Percentiles rank a stretch among this genome's conserved stretches.
phyloP scores from a whole-genome alignment of 805 yeast genomes.

The Saturnispora serradocipensis region DNA sequence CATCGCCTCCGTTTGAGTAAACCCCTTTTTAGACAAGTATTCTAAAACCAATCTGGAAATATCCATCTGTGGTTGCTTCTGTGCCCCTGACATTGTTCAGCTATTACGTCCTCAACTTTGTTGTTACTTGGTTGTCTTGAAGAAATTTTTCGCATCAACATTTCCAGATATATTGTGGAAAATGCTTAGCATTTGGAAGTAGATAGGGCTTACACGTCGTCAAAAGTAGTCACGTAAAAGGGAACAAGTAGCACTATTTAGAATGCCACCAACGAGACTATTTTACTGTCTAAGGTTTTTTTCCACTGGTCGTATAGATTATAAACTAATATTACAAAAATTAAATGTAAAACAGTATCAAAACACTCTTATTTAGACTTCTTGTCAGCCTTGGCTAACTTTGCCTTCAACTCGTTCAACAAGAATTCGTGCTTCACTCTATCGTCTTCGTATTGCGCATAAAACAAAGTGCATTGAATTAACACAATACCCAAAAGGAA shows the following conservation, averaged over 20 bases:
- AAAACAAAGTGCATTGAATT: constrained; percentile 83
- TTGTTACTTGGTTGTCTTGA: background rate
- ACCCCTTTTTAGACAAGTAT: constrained; percentile 87
- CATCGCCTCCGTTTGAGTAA: constrained; percentile 89
- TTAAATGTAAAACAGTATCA: background rate
- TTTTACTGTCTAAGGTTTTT: no score
- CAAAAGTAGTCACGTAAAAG: no score
- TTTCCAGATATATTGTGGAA: background rate
- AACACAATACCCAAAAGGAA: constrained; percentile 70
- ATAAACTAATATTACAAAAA: background rate
- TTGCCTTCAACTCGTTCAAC: constrained; percentile 18
- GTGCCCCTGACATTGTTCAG: constrained; percentile 2
- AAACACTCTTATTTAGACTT: background rate
- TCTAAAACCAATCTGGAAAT: constrained; percentile 87
- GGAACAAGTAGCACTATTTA: no score
- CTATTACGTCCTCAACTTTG: background rate
- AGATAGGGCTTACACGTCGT: background rate
- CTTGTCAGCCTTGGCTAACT: constrained; percentile 14
- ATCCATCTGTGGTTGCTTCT: constrained; percentile 50
- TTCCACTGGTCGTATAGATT: no score
- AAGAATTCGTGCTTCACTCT: constrained; percentile 20
- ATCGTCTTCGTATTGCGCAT: constrained; percentile 39
- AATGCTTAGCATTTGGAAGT: constrained; percentile 1
- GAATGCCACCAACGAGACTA: no score
- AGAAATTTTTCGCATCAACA: background rate